These are phyloP conservation scores for Daldinia decipiens DNA, from an alignment of 495 filamentous ascomycete genomes.

Conservation along the genomic window DNA sequence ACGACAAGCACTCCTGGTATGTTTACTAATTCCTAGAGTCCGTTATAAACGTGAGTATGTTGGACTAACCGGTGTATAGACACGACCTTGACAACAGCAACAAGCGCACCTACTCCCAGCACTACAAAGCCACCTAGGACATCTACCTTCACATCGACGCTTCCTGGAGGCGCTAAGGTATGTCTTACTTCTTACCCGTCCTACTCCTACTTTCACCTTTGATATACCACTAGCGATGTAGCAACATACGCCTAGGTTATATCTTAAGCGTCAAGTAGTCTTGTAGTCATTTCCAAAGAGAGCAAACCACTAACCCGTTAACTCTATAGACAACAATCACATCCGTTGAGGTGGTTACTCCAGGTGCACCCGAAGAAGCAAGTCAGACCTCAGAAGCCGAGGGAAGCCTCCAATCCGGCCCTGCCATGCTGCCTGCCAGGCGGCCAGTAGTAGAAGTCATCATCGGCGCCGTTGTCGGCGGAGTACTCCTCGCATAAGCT, in stretches of 20 bases:
- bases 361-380: conserved; percentile 24
- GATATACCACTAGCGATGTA: neutral
- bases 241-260: conserved; percentile 16
- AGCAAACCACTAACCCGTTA: conserved; percentile 12
- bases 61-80: conserved; percentile 27
- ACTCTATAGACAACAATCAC: conserved; percentile 42
- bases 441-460: conserved; percentile 37
- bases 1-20: conserved; percentile 38
- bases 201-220: neutral
- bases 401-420: conserved; percentile 53
- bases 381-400: conserved; percentile 30
- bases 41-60: neutral
- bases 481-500: conserved; percentile 27
- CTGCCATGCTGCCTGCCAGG: conserved; percentile 26
- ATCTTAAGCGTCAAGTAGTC: conserved; percentile 34
- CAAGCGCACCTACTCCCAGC: conserved; percentile 24
- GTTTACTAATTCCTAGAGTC: conserved; percentile 10
- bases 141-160: conserved; percentile 52
- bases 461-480: conserved; percentile 45
- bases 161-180: conserved; percentile 51
- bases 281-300: neutral
- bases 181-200: neutral
- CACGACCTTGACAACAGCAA: conserved; percentile 37
- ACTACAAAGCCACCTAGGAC: conserved; percentile 37
- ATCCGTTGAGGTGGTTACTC: conserved; percentile 44